Evolutionary conservation across 2,329 filamentous ascomycete species (phyloP), one percentile per base, ranked within the genome.

Genomic region (Colletotrichum costaricense): DNA sequence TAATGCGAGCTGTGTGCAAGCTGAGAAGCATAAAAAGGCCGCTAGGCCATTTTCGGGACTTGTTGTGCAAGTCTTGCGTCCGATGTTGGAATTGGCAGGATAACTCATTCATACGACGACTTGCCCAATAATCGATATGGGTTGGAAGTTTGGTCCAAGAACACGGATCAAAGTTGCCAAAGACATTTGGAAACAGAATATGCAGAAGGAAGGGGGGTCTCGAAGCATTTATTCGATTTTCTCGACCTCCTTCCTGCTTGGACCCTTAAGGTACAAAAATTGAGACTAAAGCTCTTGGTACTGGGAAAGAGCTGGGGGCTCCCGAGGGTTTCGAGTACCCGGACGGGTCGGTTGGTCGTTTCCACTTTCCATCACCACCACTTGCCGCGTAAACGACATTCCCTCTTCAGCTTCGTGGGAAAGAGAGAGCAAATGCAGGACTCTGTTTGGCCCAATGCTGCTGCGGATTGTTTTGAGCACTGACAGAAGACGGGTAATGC

Each of bases 1-100:
- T 14, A 56, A 16, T 28, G 22, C n/a, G 35, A 9, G 49, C 4
- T 55, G 3, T 9, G 33, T 38, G 26, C 42, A 49, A 49, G 42
- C 42, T 19, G 42, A 9, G 42, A 49, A 49, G 42, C 42, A 12
- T 16, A 30, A 28, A 24, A 62, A 46, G 22, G 33, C 63, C 52
- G 52, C 63, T 46, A 65, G 49, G 63, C 63, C 35, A 19, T 57
- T 65, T 65, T 65, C n/a, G 52, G 63, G 9, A 7, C 2, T 38
- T 42, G 9, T 19, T 11, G 19, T 42, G 52, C 33, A 65, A 28
- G n/a, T 65, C 33, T 46, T 65, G 52, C 63, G 24, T 65, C 62
- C 30, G 14, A 63, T 52, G 38, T 24, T 63, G 19, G 19, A 30
- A 26, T 12, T 28, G 42, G 22, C 19, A 14, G n/a, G 42, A 30